Evolutionary conservation across 768 basidiomycete species (phyloP), one percentile per base, ranked within the genome.

Genomic region (Mycena vitilis): DNA sequence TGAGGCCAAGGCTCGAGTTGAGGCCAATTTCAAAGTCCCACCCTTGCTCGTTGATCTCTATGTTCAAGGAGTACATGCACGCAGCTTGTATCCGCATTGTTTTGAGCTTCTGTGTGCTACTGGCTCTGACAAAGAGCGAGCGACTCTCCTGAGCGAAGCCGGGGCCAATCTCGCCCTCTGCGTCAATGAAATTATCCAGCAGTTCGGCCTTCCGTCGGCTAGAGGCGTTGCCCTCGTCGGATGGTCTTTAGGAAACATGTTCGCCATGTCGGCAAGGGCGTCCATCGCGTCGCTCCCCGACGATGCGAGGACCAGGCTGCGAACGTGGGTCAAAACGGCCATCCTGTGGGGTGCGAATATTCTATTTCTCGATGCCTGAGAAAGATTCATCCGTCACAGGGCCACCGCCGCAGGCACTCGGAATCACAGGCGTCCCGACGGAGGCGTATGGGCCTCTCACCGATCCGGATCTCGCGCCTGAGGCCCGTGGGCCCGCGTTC

Each of bases 231-330:
- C 70, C 7, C 72, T 75, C 42, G 51, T 76, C 2, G 77, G 78
- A 10, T 81, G 81, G 81, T 80, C 79, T 4, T n/a, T 78, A 13
- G 80, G 78, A 1, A 75, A 67, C 20, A 36, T 68, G 9, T 74
- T 73, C 44, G 59, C 74, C 22, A n/a, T 78, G 18, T 65, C 79
- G 15, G 66, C 79, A 0, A 71, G 74, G n/a, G 73, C 61, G 2
- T 37, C 75, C 34, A 60, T 71, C 2, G n/a, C 60, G 9, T 49
- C 59, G 8, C 40, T 76, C 7, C 60, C 74, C 12, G 55, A 60
- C 2, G 67, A 71, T 1, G 63, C 63, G 34, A 52, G 60, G 30
- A 34, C 58, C 8, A 48, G 69, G 5, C 56, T 79, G 20, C 53
- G 51, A 13, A 36, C 48, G 2, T 71, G 73, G 25, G 60, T 80